Conservation (phyloP, 306 rosid species). For the Geum urbanum region DNA sequence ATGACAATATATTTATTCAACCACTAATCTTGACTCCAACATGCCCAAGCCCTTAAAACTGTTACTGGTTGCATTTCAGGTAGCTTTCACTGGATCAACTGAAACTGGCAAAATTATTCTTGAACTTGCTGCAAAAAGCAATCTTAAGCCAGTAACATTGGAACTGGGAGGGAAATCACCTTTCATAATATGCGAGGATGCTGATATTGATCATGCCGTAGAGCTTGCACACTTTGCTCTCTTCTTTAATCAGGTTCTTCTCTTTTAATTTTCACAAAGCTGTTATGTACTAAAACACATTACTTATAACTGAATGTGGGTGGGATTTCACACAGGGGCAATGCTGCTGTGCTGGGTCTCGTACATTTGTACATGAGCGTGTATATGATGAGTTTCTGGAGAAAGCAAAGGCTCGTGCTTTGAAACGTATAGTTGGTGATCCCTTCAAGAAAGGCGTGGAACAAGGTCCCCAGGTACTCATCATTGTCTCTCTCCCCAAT, state of each 20-base stretch:
- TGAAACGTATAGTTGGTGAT: slow-evolving; percentile 81
- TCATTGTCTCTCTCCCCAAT: background rate
- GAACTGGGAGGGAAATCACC: slow-evolving; percentile 99
- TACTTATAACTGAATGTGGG: background rate
- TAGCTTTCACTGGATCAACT: slow-evolving; percentile 93
- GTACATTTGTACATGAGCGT: slow-evolving; percentile 82
- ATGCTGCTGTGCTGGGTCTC: slow-evolving; percentile 97
- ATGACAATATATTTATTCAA: background rate
- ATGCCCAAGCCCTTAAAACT: background rate
- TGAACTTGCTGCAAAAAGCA: slow-evolving; percentile 80
- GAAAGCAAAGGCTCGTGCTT: slow-evolving; percentile 75
- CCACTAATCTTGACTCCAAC: slow-evolving; percentile 7
- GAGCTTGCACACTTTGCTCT: slow-evolving; percentile 90
- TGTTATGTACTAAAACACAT: slow-evolving; percentile 1
- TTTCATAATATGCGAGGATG: slow-evolving; percentile 79
- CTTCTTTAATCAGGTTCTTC: slow-evolving; percentile 81
- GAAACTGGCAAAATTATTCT: slow-evolving; percentile 64
- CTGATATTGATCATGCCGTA: slow-evolving; percentile 74
- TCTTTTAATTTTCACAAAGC: slow-evolving; percentile 8
- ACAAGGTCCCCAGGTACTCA: slow-evolving; percentile 90
- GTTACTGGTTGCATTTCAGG: slow-evolving; percentile 37
- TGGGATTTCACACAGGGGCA: slow-evolving; percentile 56
- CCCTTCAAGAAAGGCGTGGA: slow-evolving; percentile 87
- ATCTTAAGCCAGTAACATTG: slow-evolving; percentile 80
- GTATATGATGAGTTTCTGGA: slow-evolving; percentile 87